Percentiles rank a stretch among this genome's conserved stretches.
Evolutionary conservation across 129 eudicot genomes (phyloP).

Genomic region (Erigeron canadensis): DNA sequence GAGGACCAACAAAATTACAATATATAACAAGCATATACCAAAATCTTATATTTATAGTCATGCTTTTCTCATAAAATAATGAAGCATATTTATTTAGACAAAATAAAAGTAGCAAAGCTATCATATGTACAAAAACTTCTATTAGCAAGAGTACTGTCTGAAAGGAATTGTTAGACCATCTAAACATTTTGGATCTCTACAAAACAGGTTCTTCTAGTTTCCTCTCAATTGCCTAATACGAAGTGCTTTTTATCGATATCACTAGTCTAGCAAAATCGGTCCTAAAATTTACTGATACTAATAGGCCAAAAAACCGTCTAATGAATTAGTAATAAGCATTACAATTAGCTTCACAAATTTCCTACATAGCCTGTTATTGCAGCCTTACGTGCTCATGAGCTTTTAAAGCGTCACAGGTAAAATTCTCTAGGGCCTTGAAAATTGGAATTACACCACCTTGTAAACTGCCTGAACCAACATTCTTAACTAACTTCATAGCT

Average conservation of each 20-base stretch:
- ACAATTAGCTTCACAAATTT: conserved; percentile 7
- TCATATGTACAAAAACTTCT: background rate
- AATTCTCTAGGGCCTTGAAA: conserved; percentile 82
- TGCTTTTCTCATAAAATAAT: background rate
- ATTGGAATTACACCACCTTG: conserved; percentile 93
- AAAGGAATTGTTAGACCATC: background rate
- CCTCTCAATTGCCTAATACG: background rate
- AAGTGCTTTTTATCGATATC: background rate
- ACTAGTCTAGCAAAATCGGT: conserved; percentile 1
- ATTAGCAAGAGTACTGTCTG: background rate
- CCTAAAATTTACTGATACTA: conserved; percentile 3
- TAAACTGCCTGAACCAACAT: conserved; percentile 73
- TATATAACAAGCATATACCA: background rate
- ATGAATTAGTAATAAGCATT: background rate
- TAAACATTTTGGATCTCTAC: conserved; percentile 22
- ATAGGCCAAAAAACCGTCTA: background rate
- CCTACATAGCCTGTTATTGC: conserved; percentile 5
- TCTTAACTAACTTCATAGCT: conserved; percentile 78
- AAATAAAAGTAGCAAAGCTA: background rate
- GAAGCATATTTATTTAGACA: background rate
- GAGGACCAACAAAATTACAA: background rate
- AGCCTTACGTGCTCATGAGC: conserved; percentile 82
- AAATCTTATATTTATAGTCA: background rate
- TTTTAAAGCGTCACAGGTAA: conserved; percentile 68
- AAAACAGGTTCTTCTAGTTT: conserved; percentile 3